phyloP scores from a whole-genome alignment of 768 basidiomycete species.

The Russula dissimulans region DNA sequence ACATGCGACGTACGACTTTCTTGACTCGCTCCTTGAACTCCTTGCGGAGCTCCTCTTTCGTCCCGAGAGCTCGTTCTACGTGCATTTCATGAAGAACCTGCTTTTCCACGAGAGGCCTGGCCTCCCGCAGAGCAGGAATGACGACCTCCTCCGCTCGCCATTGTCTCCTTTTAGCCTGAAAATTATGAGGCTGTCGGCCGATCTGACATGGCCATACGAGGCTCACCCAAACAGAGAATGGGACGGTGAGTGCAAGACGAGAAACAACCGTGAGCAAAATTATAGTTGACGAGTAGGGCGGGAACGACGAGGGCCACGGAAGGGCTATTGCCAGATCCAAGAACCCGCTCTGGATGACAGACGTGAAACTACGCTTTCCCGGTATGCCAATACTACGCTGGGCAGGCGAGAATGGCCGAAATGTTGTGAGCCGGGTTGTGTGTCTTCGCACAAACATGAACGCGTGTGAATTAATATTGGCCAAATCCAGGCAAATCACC shows the following conservation, averaged over 20 bases:
- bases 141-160: conserved; percentile 23
- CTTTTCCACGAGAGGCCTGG: conserved; percentile 15
- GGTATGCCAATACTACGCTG: neutral
- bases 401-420: neutral
- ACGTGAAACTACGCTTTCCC: conserved; percentile 9
- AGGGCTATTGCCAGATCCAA: conserved; percentile 67
- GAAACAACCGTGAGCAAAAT: conserved; percentile 55
- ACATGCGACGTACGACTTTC: conserved; percentile 13
- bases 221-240: conserved; percentile 70
- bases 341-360: conserved; percentile 49
- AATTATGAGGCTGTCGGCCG: neutral
- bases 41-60: conserved; percentile 17
- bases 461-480: neutral
- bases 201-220: neutral
- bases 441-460: conserved; percentile 9
- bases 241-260: conserved; percentile 52
- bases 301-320: conserved; percentile 59
- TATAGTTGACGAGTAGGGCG: conserved; percentile 67
- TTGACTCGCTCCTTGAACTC: conserved; percentile 9
- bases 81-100: conserved; percentile 8
- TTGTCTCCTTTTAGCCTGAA: conserved; percentile 24
- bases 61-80: conserved; percentile 7
- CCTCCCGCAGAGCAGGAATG: conserved; percentile 17
- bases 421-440: neutral
- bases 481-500: too few species aligned